These are phyloP conservation scores for Erigeron philadelphicus DNA, from an alignment of 140 eudicot genomes.

Conservation along the genomic window DNA sequence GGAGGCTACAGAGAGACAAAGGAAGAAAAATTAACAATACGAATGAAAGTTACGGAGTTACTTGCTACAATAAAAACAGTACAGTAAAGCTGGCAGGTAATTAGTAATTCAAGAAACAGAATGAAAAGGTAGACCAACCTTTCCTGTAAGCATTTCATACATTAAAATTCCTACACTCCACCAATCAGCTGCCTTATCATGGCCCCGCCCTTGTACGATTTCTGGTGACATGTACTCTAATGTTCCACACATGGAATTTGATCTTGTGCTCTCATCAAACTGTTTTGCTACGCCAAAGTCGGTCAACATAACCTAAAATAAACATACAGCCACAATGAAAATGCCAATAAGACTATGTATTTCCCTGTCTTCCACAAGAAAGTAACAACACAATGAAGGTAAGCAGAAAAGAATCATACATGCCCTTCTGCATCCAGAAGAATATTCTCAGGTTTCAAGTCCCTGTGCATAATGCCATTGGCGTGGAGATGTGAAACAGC, in stretches of 20 bases:
- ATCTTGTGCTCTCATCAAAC: slow-evolving; percentile 53
- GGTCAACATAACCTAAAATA: slow-evolving; percentile 57
- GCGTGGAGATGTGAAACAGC: slow-evolving; percentile 84
- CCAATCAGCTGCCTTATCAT: slow-evolving; percentile 91
- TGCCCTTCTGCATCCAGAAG: slow-evolving; percentile 82
- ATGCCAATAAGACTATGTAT: not conserved
- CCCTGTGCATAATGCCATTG: slow-evolving; percentile 87
- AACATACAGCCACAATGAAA: slow-evolving; percentile 2
- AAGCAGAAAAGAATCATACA: slow-evolving; percentile 31
- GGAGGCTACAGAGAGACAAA: slow-evolving; percentile 57
- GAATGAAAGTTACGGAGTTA: slow-evolving; percentile 5
- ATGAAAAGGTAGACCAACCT: slow-evolving; percentile 35
- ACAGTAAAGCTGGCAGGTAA: not conserved
- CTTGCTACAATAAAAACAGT: not conserved
- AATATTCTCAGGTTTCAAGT: slow-evolving; percentile 81
- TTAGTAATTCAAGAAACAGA: not conserved
- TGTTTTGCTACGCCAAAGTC: slow-evolving; percentile 79
- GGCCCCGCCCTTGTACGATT: slow-evolving; percentile 74
- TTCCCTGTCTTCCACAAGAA: not conserved
- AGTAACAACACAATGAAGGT: not conserved
- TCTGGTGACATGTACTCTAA: slow-evolving; percentile 82
- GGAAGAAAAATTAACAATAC: not conserved
- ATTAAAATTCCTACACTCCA: slow-evolving; percentile 83
- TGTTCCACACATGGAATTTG: slow-evolving; percentile 88
- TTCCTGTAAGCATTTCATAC: slow-evolving; percentile 84